phyloP scores from a whole-genome alignment of 768 basidiomycete species.

The Boletus coccyginus region DNA sequence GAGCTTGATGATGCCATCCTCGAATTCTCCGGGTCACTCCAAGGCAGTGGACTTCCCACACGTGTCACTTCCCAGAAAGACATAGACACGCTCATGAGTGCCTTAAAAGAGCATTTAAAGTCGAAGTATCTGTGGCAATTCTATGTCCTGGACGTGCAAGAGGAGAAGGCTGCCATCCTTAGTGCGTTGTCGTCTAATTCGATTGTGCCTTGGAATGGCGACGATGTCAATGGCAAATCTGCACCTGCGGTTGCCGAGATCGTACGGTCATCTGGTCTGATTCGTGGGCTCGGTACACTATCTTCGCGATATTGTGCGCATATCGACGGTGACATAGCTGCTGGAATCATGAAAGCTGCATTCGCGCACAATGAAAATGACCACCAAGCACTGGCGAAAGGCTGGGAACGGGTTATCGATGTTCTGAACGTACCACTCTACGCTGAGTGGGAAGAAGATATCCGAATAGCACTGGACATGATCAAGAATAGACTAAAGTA shows the following conservation, averaged over 20 bases:
- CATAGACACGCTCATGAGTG: slow-evolving; percentile 60
- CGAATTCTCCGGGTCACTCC: slow-evolving; percentile 69
- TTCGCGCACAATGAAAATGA: slow-evolving; percentile 47
- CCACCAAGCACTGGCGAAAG: slow-evolving; percentile 55
- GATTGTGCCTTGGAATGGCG: slow-evolving; percentile 58
- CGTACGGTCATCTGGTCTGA: slow-evolving; percentile 48
- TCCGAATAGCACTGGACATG: slow-evolving; percentile 65
- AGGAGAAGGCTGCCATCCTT: slow-evolving; percentile 57
- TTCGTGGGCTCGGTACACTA: slow-evolving; percentile 58
- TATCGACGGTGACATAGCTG: slow-evolving; percentile 63
- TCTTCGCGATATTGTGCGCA: slow-evolving; percentile 65
- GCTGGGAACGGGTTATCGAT: slow-evolving; percentile 78
- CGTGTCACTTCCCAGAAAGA: slow-evolving; percentile 62
- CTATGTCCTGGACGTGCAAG: slow-evolving; percentile 78
- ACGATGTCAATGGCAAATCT: slow-evolving; percentile 54
- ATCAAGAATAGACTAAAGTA: slow-evolving; percentile 79
- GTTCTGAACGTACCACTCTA: slow-evolving; percentile 89
- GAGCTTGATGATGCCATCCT: slow-evolving; percentile 89
- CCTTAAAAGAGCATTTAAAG: slow-evolving; percentile 60
- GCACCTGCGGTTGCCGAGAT: slow-evolving; percentile 66
- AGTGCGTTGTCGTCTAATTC: slow-evolving; percentile 32
- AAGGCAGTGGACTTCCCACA: slow-evolving; percentile 68
- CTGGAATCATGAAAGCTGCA: slow-evolving; percentile 72
- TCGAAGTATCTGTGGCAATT: slow-evolving; percentile 86
- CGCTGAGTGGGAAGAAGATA: slow-evolving; percentile 82